Evolutionary conservation across 805 yeast species (phyloP), one percentile per base, ranked within the genome.

Genomic region (Starmerella roubikii): DNA sequence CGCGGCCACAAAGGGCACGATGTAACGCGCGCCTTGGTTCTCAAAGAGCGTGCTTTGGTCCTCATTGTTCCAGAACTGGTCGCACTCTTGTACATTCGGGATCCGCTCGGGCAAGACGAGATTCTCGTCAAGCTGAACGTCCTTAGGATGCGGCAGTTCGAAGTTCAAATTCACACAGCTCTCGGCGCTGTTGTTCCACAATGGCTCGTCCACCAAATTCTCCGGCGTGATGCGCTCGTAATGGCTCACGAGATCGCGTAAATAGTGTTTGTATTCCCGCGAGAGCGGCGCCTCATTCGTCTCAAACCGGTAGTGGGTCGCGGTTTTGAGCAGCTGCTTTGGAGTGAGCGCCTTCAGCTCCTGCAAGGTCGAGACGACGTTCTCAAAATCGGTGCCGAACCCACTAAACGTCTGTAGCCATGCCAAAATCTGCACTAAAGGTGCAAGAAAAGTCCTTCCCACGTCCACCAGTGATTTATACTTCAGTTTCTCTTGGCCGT

Each of bases 391-490:
- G 42, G 73, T 75, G 15, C 68, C 68, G 32, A 86, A 61, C 12
- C 79, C 72, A 0, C 93, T 72, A 57, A 84, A 72, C 31, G 88
- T 79, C 57, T 86, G 97, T 36, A 86, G 61, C 88, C 94, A 88
- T 57, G 88, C 95, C 39, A 88, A 62, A 22, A 88, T 58, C 56
- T 88, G 86, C 37, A 78, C 71, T 0, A 80, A 65, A 0, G 94
- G 85, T 42, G 70, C 71, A 37, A 86, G 63, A 47, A 81, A 84
- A 18, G 62, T 60, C 29, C 71, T 73, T 0, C 91, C 78, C 17
- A 84, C 69, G 37, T 71, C 69, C 51, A 66, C 74, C 36, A 83
- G 64, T 1, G 83, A 65, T 37, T 71, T 72, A 55, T 79, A 81
- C 21, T 28, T 23, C 37, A 50, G 50, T 37, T 49, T 54, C 4